A percentile compares a stretch with the other conserved stretches of the same genome.
phyloP scores from a whole-genome alignment of 371 early-diverging fungal genomes.

The Nematocida homosporus region DNA sequence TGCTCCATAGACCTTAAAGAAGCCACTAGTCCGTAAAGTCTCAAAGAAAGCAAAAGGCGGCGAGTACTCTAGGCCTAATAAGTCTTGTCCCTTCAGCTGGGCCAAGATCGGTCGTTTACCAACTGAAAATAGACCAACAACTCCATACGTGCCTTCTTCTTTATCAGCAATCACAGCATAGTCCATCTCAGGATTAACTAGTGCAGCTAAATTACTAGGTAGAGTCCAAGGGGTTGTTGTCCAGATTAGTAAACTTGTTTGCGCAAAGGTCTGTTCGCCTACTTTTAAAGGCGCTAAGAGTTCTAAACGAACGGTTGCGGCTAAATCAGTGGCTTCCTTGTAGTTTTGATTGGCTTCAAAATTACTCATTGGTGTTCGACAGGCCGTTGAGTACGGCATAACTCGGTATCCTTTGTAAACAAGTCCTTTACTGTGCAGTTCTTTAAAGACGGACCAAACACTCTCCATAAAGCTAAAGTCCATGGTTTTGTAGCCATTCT shows the following conservation, averaged over 20 bases:
- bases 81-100: conserved; percentile 75
- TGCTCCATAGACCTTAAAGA: conserved; percentile 80
- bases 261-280: conserved; percentile 70
- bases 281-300: conserved; percentile 68
- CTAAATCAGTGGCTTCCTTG: conserved; percentile 93
- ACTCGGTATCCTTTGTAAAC: conserved; percentile 93
- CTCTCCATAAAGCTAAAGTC: conserved; percentile 90
- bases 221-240: conserved; percentile 99
- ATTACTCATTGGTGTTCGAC: conserved; percentile 92
- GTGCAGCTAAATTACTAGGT: conserved; percentile 87
- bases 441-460: conserved; percentile 98
- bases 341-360: conserved; percentile 98
- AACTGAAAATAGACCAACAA: conserved; percentile 53
- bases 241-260: conserved; percentile 84
- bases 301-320: conserved; percentile 89
- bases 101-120: conserved; percentile 73
- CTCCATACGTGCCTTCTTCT: conserved; percentile 23
- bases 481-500: conserved; percentile 96
- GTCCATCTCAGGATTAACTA: conserved; percentile 83
- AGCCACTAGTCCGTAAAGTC: conserved; percentile 70
- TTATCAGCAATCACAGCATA: conserved; percentile 85
- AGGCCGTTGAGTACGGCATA: conserved; percentile 97
- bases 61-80: conserved; percentile 81
- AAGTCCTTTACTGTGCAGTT: conserved; percentile 84
- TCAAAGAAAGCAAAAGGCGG: conserved; percentile 84